phyloP scores from a whole-genome alignment of 2,329 filamentous ascomycete species.

The Coniosporium tulheliwenetii region DNA sequence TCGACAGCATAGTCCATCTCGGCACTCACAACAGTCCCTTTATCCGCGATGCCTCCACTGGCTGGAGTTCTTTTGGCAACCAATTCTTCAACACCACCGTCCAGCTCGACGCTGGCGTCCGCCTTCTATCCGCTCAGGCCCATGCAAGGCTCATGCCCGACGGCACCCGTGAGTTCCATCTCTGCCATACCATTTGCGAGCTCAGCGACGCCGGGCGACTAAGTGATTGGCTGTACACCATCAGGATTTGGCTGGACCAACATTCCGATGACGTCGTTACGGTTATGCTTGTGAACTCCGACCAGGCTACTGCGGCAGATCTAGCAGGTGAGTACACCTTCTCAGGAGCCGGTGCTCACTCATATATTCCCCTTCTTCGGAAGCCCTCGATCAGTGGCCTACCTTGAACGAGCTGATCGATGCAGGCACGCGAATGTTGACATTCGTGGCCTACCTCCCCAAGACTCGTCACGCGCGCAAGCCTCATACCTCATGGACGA shows the following conservation, averaged over 20 bases:
- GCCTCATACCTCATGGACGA: constrained; percentile 47
- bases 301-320: constrained; percentile 36
- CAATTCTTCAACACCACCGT: constrained; percentile 59
- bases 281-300: constrained; percentile 56
- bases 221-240: constrained; percentile 45
- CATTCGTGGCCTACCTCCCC: constrained; percentile 44
- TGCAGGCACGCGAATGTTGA: constrained; percentile 47
- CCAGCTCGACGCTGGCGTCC: constrained; percentile 55
- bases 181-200: constrained; percentile 57
- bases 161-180: constrained; percentile 31
- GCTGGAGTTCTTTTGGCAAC: constrained; percentile 50
- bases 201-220: constrained; percentile 56
- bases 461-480: constrained; percentile 11
- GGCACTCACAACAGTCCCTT: constrained; percentile 65
- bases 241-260: constrained; percentile 53
- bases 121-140: constrained; percentile 57
- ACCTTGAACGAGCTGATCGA: constrained; percentile 56
- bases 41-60: constrained; percentile 45
- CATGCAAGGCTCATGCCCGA: constrained; percentile 37
- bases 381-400: constrained; percentile 42
- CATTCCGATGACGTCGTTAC: constrained; percentile 66
- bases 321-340: constrained; percentile 40
- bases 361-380: constrained; percentile 39
- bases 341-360: constrained; percentile 45
- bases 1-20: constrained; percentile 63